Conservation (phyloP, 257 asterid species). For the Cordia subcordata region DNA sequence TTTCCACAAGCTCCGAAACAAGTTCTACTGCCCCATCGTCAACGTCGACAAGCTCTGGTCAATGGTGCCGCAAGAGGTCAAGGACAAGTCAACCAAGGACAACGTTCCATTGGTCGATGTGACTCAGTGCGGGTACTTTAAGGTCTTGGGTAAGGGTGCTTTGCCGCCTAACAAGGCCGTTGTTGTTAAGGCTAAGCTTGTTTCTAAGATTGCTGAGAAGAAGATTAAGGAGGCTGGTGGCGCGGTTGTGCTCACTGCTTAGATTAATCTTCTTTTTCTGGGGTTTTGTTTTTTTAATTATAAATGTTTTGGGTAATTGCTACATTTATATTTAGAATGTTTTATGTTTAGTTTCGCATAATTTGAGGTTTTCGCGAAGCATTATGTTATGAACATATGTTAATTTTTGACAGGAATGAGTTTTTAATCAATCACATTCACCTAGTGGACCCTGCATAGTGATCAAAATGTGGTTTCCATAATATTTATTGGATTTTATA, state of each 20-base stretch:
- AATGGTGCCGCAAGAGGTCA: constrained; percentile 50
- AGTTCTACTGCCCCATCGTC: constrained; percentile 63
- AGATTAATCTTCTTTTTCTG: constrained; percentile 13
- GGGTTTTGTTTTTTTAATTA: neutral
- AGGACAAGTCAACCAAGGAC: constrained; percentile 45
- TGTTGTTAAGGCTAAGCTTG: constrained; percentile 54
- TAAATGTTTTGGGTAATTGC: neutral
- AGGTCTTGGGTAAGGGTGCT: constrained; percentile 60
- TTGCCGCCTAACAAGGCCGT: constrained; percentile 39
- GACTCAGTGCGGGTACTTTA: constrained; percentile 62
- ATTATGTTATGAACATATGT: neutral
- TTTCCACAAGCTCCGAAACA: constrained; percentile 56
- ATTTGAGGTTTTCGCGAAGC: neutral
- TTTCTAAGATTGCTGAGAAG: constrained; percentile 57
- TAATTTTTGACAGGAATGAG: too few species aligned
- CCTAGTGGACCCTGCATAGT: too few species aligned
- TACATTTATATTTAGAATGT: neutral
- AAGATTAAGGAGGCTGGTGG: constrained; percentile 69
- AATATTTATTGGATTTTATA: too few species aligned
- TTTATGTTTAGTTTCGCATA: neutral
- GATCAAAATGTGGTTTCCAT: too few species aligned
- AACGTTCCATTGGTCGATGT: constrained; percentile 49
- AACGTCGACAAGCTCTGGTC: constrained; percentile 64
- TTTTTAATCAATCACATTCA: too few species aligned
- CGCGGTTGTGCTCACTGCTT: constrained; percentile 49